A percentile compares a stretch with the other conserved stretches of the same genome.
phyloP scores from a whole-genome alignment of 345 rosid genomes.

The Lepidium aucheri region DNA sequence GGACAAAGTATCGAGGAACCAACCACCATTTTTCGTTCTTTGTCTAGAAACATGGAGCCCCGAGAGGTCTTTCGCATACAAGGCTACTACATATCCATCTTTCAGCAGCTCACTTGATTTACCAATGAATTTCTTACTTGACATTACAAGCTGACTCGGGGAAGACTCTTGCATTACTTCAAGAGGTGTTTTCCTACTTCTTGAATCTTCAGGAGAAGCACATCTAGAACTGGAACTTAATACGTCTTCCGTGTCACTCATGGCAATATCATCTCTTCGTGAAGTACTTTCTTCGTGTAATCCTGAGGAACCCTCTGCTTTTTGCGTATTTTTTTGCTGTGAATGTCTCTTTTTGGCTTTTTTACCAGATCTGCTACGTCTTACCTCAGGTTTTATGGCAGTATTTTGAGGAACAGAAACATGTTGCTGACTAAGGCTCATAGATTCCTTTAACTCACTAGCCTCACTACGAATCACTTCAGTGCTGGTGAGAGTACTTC shows the following conservation, averaged over 20 bases:
- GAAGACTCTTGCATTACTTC: slow-evolving; percentile 53
- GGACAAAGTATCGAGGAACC: slow-evolving; percentile 88
- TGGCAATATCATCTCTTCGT: slow-evolving; percentile 69
- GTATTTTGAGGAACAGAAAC: slow-evolving; percentile 44
- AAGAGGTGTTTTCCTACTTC: slow-evolving; percentile 74
- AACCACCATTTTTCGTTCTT: slow-evolving; percentile 94
- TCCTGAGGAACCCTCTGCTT: slow-evolving; percentile 49
- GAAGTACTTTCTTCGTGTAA: slow-evolving; percentile 68
- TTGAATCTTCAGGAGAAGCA: slow-evolving; percentile 75
- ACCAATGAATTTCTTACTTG: slow-evolving; percentile 47
- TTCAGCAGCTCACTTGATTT: slow-evolving; percentile 56
- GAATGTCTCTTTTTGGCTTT: slow-evolving; percentile 93
- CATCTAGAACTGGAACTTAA: slow-evolving; percentile 72
- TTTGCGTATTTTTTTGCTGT: slow-evolving; percentile 56
- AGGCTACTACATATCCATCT: slow-evolving; percentile 85
- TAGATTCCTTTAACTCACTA: slow-evolving; percentile 42
- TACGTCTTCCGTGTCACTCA: slow-evolving; percentile 82
- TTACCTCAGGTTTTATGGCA: slow-evolving; percentile 45
- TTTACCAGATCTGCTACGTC: slow-evolving; percentile 79
- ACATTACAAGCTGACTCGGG: slow-evolving; percentile 40
- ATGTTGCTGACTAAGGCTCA: slow-evolving; percentile 46
- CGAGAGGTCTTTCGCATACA: slow-evolving; percentile 65
- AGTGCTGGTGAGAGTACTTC: slow-evolving; percentile 42
- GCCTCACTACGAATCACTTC: slow-evolving; percentile 45
- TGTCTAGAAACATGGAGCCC: slow-evolving; percentile 84